Evolutionary conservation across 305 asterid genomes (phyloP).

Genomic region (Petunia hybrid): DNA sequence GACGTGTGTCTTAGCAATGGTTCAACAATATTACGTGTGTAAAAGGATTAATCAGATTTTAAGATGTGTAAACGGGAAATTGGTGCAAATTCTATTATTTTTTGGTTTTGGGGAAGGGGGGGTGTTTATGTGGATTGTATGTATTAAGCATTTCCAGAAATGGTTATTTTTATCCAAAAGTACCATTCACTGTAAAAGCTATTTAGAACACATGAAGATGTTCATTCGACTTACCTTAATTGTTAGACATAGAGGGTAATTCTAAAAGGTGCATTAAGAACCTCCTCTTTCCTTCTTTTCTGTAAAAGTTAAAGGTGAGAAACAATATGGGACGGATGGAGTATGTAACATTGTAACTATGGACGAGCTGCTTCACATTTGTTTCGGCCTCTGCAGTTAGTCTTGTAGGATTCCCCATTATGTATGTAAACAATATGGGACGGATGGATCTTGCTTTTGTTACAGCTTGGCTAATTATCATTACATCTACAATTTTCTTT

Average conservation of each 20-base stretch:
- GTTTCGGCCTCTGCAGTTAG: constrained; percentile 7
- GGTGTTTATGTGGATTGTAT: no score
- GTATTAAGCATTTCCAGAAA: background rate
- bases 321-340: background rate
- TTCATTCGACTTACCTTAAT: background rate
- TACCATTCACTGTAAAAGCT: background rate
- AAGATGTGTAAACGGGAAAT: no score
- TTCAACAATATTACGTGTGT: no score
- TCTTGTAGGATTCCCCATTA: background rate
- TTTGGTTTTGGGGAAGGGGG: no score
- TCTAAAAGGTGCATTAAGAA: background rate
- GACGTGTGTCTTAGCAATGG: no score
- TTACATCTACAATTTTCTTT: background rate
- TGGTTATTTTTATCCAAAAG: background rate
- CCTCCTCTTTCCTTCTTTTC: background rate
- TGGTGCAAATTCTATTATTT: no score
- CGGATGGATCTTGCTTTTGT: background rate
- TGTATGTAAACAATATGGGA: background rate
- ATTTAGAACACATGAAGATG: constrained; percentile 5
- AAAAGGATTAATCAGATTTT: no score
- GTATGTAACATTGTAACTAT: constrained; percentile 17
- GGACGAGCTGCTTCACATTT: background rate
- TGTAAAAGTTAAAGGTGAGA: background rate
- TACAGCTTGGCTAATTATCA: background rate
- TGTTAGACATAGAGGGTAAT: background rate